Evolutionary conservation across 805 yeast genomes (phyloP), one percentile per base, ranked within the genome.

Genomic region (Saturnispora diversa): DNA sequence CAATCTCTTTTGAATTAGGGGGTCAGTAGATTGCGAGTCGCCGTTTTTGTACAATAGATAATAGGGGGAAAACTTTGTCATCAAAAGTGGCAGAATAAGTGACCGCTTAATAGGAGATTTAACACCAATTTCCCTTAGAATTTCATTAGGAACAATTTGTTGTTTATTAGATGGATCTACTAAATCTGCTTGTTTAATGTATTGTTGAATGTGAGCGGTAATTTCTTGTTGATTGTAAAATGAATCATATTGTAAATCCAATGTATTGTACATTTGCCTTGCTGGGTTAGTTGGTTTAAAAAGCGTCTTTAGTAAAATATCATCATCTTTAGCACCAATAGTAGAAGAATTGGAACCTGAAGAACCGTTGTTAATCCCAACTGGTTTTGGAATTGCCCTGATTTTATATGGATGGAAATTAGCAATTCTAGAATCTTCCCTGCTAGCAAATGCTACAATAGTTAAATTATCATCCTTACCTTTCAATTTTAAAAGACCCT

Each of bases 381-480:
- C n/a, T n/a, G 21, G 35, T 10, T 40, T 13, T 9, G 17, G 23
- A 31, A 49, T 59, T 34, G 63, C 60, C 12, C 30, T 37, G 16
- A 68, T 58, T 45, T 67, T 77, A 56, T 82, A 85, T 3, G 90
- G 75, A 1, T 73, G 77, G 59, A 84, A 86, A 31, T 68, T 68
- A 28, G 68, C 72, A 20, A 87, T 61, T 28, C 62, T 64, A 15
- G 64, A 68, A 39, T 74, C 72, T 0, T 63, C 62, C 21, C 61
- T 63, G 12, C 69, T 70, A 23, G 77, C 74, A 1, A 73, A 50
- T 6, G 71, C 64, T 2, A 69, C 64, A 16, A 90, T 65, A 1
- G 72, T 69, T 21, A 87, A 63, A 52, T 84, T 94, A 44, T 88
- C 96, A 28, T 80, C 92, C 53, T 85, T 84, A 6, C 95, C 97